These are phyloP conservation scores for Diplodia mutila DNA, from an alignment of 2,329 filamentous ascomycete species.

Conservation along the genomic window DNA sequence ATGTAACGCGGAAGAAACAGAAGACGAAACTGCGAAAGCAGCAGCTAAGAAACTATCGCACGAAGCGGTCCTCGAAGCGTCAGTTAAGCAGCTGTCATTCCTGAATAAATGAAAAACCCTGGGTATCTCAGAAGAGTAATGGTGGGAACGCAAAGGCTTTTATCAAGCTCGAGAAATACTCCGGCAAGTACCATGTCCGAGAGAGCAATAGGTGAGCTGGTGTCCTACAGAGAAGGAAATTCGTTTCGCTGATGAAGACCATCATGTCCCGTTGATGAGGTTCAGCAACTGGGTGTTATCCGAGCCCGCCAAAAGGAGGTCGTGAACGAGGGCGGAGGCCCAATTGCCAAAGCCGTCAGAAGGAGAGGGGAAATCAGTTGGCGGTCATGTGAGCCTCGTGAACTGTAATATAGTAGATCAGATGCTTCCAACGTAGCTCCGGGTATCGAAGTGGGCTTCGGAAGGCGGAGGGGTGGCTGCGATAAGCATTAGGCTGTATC, in stretches of 20 bases:
- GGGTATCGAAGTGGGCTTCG: neutral
- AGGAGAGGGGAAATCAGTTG: neutral
- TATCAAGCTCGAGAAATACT: neutral
- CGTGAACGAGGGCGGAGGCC: neutral
- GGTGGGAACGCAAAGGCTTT: neutral
- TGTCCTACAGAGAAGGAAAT: neutral
- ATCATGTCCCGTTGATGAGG: neutral
- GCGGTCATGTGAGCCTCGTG: neutral
- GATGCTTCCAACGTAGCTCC: neutral
- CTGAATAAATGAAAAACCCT: neutral
- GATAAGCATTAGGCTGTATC: neutral
- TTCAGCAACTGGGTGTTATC: neutral
- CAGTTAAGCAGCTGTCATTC: neutral
- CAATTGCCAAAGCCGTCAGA: neutral
- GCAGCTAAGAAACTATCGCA: neutral
- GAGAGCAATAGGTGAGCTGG: neutral
- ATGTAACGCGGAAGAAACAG: neutral
- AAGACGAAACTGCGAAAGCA: neutral
- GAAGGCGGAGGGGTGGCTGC: neutral
- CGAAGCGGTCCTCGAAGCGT: neutral
- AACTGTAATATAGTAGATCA: conserved; percentile 12
- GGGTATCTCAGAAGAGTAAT: conserved; percentile 1
- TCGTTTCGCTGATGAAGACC: no score
- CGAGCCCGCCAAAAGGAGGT: neutral
- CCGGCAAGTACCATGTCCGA: neutral